Evolutionary conservation across 768 basidiomycete genomes (phyloP), one percentile per base, ranked within the genome.

Genomic region (Mycena filopes): DNA sequence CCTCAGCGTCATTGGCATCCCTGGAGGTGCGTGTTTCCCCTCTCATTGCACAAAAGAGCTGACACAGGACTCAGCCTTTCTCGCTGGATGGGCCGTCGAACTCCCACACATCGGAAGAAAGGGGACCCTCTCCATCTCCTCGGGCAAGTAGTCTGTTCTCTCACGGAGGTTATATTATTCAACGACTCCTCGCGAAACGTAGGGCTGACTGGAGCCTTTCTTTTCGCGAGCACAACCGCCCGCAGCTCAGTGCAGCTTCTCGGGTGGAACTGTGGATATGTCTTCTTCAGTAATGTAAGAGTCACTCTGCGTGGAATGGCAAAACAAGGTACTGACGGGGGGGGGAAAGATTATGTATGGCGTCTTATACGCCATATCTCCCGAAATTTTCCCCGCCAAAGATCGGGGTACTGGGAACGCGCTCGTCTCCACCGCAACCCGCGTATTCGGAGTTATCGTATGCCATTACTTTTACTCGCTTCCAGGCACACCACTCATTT

Each of bases 231-330:
- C 33, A 93, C 92, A 47, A 93, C 91, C n/a, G 84, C 92, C 31
- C 83, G 86, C 69, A 87, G 84, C 63, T 91, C 62, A 3, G 43
- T 54, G 33, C 63, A 69, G 57, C 64, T 69, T 13, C 81, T 94
- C 26, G 92, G 87, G 49, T 94, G 92, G 92, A 93, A 93, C 76
- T 94, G 91, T 72, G 90, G 85, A 11, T 91, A 90, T 67, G 82
- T 79, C n/a, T 89, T 90, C 72, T 83, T 76, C 66, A 87, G 85
- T 56, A 89, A 88, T 70, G 86, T 89, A 61, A 48, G 81, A 76
- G 2, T 31, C 9, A 28, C 28, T 50, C 25, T 49, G 23, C 5
- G 45, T 29, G 46, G 67, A 26, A 67, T n/a, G n/a, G n/a, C 20
- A 42, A 6, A 13, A 55, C 25, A 26, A 53, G 26, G 7, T 26